Evolutionary conservation across 805 yeast genomes (phyloP), one percentile per base, ranked within the genome.

Genomic region (Kazachstania psychrophila): DNA sequence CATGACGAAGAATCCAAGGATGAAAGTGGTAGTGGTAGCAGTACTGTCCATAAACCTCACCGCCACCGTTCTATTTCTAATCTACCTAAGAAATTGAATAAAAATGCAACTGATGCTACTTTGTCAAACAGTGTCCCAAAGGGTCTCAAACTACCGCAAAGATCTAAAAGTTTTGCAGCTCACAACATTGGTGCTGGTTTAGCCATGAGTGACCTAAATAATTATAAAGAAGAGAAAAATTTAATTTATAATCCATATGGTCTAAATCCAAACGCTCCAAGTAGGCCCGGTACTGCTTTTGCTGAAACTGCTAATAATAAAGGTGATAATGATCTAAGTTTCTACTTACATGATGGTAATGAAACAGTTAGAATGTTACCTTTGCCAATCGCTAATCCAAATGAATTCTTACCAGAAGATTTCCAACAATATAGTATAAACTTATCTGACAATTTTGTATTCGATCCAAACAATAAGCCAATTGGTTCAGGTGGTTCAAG

Each of bases 401-500:
- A 80, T 48, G 70, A 69, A 13, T 67, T 56, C 43, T 56, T 82
- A 20, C 87, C 88, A 0, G 62, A 54, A 0, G 70, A 65, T 3
- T 62, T 74, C 45, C 65, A 71, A 35, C 75, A 77, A 52, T 60
- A 58, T 2, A 65, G 68, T 42, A 60, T 66, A 3, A 68, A 69
- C 36, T 57, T 83, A 40, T 64, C 68, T 25, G 80, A 77, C 32
- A 73, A 72, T 40, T 82, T 74, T 50, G 72, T 68, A 29, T 45
- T 70, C 10, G 63, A 67, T 5, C 61, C 64, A 17, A 64, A 62
- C 37, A 64, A 64, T 16, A 68, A 69, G 34, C 71, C 70, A 31
- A 55, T 82, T 31, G 92, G 88, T 2, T 73, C 72, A 37, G 92
- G 94, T 32, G 92, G 88, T 2, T 74, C 83, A 2, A 73, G 85